These are phyloP conservation scores for Trichoderma simmonsii DNA, from an alignment of 2,329 filamentous ascomycete genomes.

Conservation along the genomic window DNA sequence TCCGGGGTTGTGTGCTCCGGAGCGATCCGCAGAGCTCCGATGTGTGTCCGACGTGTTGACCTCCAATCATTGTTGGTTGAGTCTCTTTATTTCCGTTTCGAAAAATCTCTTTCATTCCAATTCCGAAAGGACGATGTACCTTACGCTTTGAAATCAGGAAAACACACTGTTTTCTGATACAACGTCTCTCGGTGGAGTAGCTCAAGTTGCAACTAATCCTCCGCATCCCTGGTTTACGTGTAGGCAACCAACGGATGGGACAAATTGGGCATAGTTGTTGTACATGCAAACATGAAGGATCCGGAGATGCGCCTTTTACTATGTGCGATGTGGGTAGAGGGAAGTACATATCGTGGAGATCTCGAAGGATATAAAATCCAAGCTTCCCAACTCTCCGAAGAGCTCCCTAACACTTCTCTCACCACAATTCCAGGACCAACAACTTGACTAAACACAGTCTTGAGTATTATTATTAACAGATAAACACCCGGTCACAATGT, in stretches of 20 bases:
- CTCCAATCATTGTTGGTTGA: neutral
- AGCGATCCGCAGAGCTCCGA: neutral
- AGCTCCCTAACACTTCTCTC: neutral
- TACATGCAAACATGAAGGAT: neutral
- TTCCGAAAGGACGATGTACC: no score
- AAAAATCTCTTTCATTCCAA: no score
- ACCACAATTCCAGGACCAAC: neutral
- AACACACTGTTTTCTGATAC: neutral
- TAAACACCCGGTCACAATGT: neutral
- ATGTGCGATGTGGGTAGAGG: neutral
- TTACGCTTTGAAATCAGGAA: neutral
- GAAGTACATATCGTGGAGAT: neutral
- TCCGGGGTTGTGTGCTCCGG: neutral
- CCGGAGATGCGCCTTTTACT: neutral
- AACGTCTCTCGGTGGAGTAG: neutral
- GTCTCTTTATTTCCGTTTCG: neutral
- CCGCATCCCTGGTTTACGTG: neutral
- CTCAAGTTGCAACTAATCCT: neutral
- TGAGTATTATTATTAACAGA: neutral
- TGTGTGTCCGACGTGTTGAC: neutral
- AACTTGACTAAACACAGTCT: neutral
- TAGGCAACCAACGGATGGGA: neutral
- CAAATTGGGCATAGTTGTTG: neutral
- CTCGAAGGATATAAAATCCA: neutral
- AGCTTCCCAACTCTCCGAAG: neutral